Base-by-base conservation (phyloP, 1,139 yeast genomes). In the Casaregolazyma suthepensis region DNA sequence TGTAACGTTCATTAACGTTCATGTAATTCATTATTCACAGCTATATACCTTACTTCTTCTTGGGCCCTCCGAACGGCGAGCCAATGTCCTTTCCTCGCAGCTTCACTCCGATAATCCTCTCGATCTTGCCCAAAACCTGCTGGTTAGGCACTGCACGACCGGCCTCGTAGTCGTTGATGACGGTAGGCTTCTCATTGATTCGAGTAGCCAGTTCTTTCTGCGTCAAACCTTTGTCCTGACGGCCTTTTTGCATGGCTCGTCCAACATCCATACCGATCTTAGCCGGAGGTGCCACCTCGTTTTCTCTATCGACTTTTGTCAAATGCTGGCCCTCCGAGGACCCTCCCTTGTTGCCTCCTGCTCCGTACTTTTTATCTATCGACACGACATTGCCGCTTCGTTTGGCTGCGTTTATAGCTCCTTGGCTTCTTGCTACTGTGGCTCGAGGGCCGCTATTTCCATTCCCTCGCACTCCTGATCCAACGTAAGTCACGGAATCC, bases 101-200 rank as follows among this genome's bases (percentile, higher is more conserved):
- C 76, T 90, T 93, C 61, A 93, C 86, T 62, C 98, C 98, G 66
- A 93, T 78, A 46, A 87, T 96, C 71, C 97, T 82, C 76, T 93
- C 99, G 72, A 94, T 75, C 77, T 93, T 93, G 56, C 86, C 93
- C 67, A 93, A 79, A 53, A 93, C 74, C 74, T 90, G 98, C 76
- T 94, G 99, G 76, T 88, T 91, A 56, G 99, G 99, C 61, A 87
- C 83, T 52, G 96, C 99, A 70, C 96, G 83, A 56, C 96, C 98
- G 54, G 96, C 90, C 75, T 93, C 99, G 73, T 93, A 93, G 69
- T 93, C 99, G 74, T 90, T 91, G 66, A 93, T 84, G 57, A 93
- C 88, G 61, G 86, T 89, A 56, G 98, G 97, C 77, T 93, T 93
- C 75, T 93, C 99, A 71, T 90, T 91, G 68, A 93, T 81, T 71